Evolutionary conservation across 768 basidiomycete genomes (phyloP).

Genomic region (Multifurca ochricompacta): DNA sequence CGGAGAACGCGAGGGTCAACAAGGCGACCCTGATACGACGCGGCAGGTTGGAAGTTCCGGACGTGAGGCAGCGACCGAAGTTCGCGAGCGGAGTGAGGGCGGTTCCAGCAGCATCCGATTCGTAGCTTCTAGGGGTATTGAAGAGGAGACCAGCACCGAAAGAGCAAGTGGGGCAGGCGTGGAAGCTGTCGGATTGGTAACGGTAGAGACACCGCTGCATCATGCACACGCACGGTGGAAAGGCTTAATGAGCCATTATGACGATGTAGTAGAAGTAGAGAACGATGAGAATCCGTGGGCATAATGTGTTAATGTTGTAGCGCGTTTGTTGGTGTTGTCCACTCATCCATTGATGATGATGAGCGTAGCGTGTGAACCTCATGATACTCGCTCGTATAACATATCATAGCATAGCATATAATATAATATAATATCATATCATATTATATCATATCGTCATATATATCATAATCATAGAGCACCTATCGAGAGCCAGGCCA

Average conservation of each 20-base stretch:
- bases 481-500: too few species aligned
- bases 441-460: too few species aligned
- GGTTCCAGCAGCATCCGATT: not conserved
- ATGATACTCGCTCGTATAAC: too few species aligned
- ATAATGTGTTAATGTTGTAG: conserved; percentile 23
- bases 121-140: not conserved
- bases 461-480: too few species aligned
- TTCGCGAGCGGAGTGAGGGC: conserved; percentile 19
- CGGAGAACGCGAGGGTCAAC: conserved; percentile 44
- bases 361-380: too few species aligned
- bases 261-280: conserved; percentile 26
- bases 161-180: not conserved
- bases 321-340: not conserved
- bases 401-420: too few species aligned
- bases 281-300: conserved; percentile 56
- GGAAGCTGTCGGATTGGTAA: conserved; percentile 22
- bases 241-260: conserved; percentile 27
- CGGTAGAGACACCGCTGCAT: conserved; percentile 36
- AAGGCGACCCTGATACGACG: conserved; percentile 49
- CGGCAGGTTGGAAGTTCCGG: conserved; percentile 36
- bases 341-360: too few species aligned
- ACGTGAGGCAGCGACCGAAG: conserved; percentile 33
- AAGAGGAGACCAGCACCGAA: not conserved
- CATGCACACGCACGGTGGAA: conserved; percentile 32
- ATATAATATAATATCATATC: too few species aligned